Evolutionary conservation across 257 asterid species (phyloP), one percentile per base, ranked within the genome.

Genomic region (Solanum chmielewskii): DNA sequence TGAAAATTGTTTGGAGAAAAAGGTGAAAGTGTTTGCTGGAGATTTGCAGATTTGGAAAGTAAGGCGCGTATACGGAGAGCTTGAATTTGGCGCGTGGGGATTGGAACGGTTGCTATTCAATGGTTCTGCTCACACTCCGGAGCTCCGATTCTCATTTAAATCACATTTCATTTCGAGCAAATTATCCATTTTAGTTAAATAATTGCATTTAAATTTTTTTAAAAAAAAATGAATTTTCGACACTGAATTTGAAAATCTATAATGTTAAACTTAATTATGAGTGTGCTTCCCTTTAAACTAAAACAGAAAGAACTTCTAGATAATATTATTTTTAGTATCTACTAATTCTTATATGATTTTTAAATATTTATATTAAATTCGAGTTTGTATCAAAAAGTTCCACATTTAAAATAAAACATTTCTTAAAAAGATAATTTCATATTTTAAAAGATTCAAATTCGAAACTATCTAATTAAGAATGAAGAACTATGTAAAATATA

Each of bases 321-420:
- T 52, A 52, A 52, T 10, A 52, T 52, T 52, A 52, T 52, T 52
- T 52, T 52, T 52, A 18, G 62, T 52, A 52, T 18, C 0, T 52
- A 52, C 18, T 52, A 52, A 2, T 52, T 52, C 10, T 52, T 0
- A 52, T 52, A 18, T 3, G 11, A 18, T 52, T 52, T 52, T 52
- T 16, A 0, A 0, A 18, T 52, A 52, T 52, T 0, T 6, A 18
- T 4, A 52, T 18, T 52, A 0, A 6, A 52, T 52, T 52, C 0
- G 0, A 52, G 1, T 18, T 52, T 52, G 1, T 52, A 52, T 52
- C 0, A 0, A 0, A 52, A 52, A 52, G 62, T 18, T 0, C 0
- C 0, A 52, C 3, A 2, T 52, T 16, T 0, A 1, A 2, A 10
- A 0, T 52, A 52, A 52, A 52, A 0, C 10, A 0, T 6, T 52